Conservation (phyloP, 1,139 yeast genomes). For the Scheffersomyces quercinus region DNA sequence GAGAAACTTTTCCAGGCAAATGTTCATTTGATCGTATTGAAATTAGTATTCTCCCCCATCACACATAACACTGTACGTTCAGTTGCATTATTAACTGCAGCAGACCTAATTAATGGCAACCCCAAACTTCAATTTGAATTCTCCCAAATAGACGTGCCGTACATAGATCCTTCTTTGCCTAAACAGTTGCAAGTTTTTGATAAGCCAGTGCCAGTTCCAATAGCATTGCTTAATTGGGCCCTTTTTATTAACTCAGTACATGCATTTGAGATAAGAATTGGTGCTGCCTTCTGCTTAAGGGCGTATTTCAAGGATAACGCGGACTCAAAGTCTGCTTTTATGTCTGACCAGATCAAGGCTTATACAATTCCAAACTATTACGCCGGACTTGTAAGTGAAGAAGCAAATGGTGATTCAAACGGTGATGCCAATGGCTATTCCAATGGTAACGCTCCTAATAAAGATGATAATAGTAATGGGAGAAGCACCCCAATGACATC, state of each 20-base stretch:
- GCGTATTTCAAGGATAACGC: slow-evolving; percentile 68
- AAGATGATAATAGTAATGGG: neutral
- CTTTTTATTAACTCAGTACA: slow-evolving; percentile 79
- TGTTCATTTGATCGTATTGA: slow-evolving; percentile 62
- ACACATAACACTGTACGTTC: slow-evolving; percentile 67
- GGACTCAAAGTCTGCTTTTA: slow-evolving; percentile 61
- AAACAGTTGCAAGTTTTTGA: slow-evolving; percentile 37
- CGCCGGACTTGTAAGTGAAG: slow-evolving; percentile 8
- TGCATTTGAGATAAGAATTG: slow-evolving; percentile 75
- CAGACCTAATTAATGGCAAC: slow-evolving; percentile 72
- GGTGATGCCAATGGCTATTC: neutral
- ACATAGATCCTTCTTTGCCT: slow-evolving; percentile 79
- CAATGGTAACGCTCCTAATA: slow-evolving; percentile 2
- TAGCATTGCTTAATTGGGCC: slow-evolving; percentile 81
- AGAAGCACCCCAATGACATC: too few species aligned
- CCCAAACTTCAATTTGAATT: slow-evolving; percentile 65
- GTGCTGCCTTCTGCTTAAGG: slow-evolving; percentile 64
- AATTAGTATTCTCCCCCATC: slow-evolving; percentile 64
- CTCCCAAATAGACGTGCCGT: slow-evolving; percentile 86
- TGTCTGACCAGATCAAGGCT: slow-evolving; percentile 61
- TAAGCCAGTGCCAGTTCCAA: slow-evolving; percentile 60
- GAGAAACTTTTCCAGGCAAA: slow-evolving; percentile 60
- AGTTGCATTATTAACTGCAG: slow-evolving; percentile 69
- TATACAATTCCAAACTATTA: slow-evolving; percentile 34
- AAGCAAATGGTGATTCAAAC: slow-evolving; percentile 4